A percentile compares a stretch with the other conserved stretches of the same genome.
Evolutionary conservation across 2,329 filamentous ascomycete genomes (phyloP).

Genomic region (Botryotinia globosa): DNA sequence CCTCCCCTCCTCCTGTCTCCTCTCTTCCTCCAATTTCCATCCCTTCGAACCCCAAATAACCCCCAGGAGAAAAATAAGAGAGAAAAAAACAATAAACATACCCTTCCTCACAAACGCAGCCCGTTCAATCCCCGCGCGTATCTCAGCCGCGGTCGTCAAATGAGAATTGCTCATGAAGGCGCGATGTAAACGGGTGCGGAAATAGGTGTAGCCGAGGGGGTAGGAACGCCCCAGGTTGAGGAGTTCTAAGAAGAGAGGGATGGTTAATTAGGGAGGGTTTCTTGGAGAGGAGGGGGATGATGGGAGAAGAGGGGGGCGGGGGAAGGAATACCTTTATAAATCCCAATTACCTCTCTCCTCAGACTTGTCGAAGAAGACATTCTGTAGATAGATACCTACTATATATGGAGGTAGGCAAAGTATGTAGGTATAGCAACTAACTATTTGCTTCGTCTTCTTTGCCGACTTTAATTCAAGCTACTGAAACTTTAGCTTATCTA

Average conservation of each 20-base stretch:
- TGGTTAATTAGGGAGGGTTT: neutral
- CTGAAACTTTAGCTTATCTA: no score
- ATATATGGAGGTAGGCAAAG: no score
- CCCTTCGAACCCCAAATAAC: no score
- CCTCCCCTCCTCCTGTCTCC: neutral
- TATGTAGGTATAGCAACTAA: no score
- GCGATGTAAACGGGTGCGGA: conserved; percentile 74
- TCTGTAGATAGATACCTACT: no score
- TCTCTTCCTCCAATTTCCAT: neutral
- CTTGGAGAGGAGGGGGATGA: no score
- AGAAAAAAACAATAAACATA: conserved; percentile 38
- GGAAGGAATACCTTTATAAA: neutral
- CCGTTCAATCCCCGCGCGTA: conserved; percentile 69
- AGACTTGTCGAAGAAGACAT: neutral
- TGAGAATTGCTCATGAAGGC: conserved; percentile 77
- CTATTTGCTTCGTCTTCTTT: no score
- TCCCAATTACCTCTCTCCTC: neutral
- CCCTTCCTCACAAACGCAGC: conserved; percentile 92
- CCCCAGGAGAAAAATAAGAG: no score
- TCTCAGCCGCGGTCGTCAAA: conserved; percentile 70
- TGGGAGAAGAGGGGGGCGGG: no score
- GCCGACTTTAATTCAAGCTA: no score
- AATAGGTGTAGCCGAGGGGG: conserved; percentile 80
- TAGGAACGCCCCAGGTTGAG: conserved; percentile 83
- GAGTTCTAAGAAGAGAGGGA: conserved; percentile 59